phyloP scores from a whole-genome alignment of 345 rosid genomes.

The Moricandia moricandioides region DNA sequence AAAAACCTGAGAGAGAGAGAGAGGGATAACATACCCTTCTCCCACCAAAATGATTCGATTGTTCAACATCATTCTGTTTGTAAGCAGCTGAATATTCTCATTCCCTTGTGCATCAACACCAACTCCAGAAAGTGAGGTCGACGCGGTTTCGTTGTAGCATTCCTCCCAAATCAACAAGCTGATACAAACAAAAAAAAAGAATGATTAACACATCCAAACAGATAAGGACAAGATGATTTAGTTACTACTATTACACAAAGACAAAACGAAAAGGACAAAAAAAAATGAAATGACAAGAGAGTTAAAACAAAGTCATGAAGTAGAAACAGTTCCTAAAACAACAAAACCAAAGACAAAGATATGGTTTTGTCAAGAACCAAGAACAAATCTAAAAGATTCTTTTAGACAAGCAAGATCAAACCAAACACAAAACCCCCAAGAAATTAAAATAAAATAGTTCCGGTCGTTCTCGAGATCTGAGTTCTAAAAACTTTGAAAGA shows the following conservation, averaged over 20 bases:
- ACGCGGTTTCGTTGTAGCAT: slow-evolving; percentile 49
- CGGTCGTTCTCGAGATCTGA: slow-evolving; percentile 38
- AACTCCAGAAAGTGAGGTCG: slow-evolving; percentile 10
- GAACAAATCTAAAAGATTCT: slow-evolving; percentile 49
- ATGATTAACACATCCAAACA: background rate
- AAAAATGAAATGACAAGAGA: slow-evolving; percentile 10
- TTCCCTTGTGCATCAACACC: slow-evolving; percentile 26
- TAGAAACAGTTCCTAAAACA: slow-evolving; percentile 32
- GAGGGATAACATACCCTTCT: slow-evolving; percentile 62
- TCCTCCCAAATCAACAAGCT: slow-evolving; percentile 98
- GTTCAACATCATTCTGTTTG: slow-evolving; percentile 73
- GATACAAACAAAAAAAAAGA: slow-evolving; percentile 3
- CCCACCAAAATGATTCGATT: slow-evolving; percentile 72
- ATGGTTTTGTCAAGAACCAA: slow-evolving; percentile 39
- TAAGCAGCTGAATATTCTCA: slow-evolving; percentile 50
- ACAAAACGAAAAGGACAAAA: slow-evolving; percentile 26
- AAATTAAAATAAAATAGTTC: slow-evolving; percentile 28
- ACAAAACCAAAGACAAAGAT: slow-evolving; percentile 32
- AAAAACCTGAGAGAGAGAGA: background rate
- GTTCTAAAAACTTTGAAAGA: background rate
- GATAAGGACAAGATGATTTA: slow-evolving; percentile 3
- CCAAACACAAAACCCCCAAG: slow-evolving; percentile 72
- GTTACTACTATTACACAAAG: slow-evolving; percentile 16
- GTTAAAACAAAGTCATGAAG: slow-evolving; percentile 23
- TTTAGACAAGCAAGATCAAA: slow-evolving; percentile 57